These are phyloP conservation scores for Sanghuangporus weigelae DNA, from an alignment of 1,284 basidiomycete genomes.

Conservation along the genomic window DNA sequence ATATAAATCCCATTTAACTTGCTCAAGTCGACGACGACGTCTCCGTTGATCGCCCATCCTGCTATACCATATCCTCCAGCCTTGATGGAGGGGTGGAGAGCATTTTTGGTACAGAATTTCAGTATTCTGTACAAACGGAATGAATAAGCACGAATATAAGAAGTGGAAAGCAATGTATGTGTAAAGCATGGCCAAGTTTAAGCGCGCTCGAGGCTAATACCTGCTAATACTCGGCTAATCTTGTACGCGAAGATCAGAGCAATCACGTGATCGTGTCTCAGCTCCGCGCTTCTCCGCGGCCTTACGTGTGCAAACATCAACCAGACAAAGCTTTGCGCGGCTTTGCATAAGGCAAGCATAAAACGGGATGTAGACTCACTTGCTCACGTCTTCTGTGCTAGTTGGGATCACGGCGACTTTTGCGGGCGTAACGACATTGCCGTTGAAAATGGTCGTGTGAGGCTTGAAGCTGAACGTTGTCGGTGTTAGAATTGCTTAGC, in stretches of 20 bases:
- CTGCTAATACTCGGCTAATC: too few relatives aligned
- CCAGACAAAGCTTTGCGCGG: background rate
- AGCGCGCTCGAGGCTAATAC: too few relatives aligned
- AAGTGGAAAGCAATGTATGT: too few relatives aligned
- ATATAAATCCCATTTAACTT: conserved; percentile 62
- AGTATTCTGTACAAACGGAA: conserved; percentile 45
- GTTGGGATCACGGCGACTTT: conserved; percentile 9
- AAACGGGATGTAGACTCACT: conserved; percentile 4
- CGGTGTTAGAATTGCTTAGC: background rate
- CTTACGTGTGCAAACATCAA: background rate
- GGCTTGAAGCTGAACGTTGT: background rate
- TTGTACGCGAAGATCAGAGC: too few relatives aligned
- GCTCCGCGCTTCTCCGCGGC: too few relatives aligned
- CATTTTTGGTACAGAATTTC: conserved; percentile 62
- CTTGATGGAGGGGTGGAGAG: conserved; percentile 76
- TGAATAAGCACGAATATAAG: background rate
- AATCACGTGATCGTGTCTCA: too few relatives aligned
- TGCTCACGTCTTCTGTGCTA: conserved; percentile 14
- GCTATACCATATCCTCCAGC: conserved; percentile 87
- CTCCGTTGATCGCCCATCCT: conserved; percentile 82
- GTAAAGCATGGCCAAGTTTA: too few relatives aligned
- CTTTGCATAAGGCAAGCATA: background rate
- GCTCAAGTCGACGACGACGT: conserved; percentile 76
- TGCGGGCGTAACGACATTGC: conserved; percentile 14
- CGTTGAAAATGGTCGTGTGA: conserved; percentile 17